Evolutionary conservation across 768 basidiomycete species (phyloP), one percentile per base, ranked within the genome.

Genomic region (Podaxis sp.): DNA sequence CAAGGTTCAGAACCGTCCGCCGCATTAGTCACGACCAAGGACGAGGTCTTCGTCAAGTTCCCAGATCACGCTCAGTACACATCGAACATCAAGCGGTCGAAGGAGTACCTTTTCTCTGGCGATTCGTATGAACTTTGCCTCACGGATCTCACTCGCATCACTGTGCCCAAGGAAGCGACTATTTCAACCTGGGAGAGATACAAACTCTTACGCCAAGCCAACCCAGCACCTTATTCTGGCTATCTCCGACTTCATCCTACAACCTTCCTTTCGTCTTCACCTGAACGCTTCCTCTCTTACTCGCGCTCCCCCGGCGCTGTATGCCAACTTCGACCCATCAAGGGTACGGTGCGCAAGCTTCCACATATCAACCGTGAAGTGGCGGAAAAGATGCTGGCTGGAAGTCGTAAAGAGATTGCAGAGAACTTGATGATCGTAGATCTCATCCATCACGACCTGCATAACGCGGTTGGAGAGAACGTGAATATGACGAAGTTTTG

Each of bases 361-460:
- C 85, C 87, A 6, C 79, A 78, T 7, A 80, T 88, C 62, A 88
- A 83, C 17, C 85, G 85, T 28, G 84, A 81, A 59, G 82, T 85
- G 53, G 88, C 88, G n/a, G 87, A 89, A 68, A 67, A 87, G 73
- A 73, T 82, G 13, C 74, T 90, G 61, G 79, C 78, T 13, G 87
- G 88, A 4, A 90, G 84, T 72, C 79, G 77, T 48, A 99, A 99
- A 73, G 96, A 99, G 74, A 87, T 96, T 1, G 96, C 95, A 0
- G 96, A 98, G 78, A 99, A 99, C 72, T 75, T 99, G 61, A 98
- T 99, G 96, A 97, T 99, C 65, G 96, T 97, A 26, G 96, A 98
- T 72, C 85, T 99, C 53, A 96, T 96, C 69, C 86, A 95, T 37
- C 92, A 97, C 66, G 96, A 99, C 75, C 78, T 99, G 37, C 87